phyloP scores from a whole-genome alignment of 2,329 filamentous ascomycete species.

The Hymenoscyphus scutula region DNA sequence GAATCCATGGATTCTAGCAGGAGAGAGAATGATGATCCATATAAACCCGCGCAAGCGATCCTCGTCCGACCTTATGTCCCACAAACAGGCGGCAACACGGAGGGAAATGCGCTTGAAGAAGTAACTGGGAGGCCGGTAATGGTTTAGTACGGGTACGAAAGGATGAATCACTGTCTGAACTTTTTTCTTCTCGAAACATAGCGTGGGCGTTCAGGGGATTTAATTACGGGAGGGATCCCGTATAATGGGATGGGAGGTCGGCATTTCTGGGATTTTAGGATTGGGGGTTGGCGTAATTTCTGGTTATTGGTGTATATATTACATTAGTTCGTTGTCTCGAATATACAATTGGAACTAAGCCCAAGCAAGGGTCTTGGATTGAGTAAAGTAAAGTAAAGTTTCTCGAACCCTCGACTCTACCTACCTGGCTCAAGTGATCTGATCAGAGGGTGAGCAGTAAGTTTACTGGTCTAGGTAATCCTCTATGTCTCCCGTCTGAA shows the following conservation, averaged over 20 bases:
- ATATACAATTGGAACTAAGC: neutral
- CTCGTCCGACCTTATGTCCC: slow-evolving; percentile 29
- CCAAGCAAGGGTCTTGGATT: too few species aligned
- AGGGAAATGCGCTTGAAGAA: slow-evolving; percentile 14
- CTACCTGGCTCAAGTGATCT: too few species aligned
- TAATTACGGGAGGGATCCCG: neutral
- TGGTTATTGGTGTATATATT: neutral
- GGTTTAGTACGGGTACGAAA: slow-evolving; percentile 9
- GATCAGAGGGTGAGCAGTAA: too few species aligned
- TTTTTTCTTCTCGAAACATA: slow-evolving; percentile 5
- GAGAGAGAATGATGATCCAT: slow-evolving; percentile 17
- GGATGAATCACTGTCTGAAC: neutral
- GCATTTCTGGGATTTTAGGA: neutral
- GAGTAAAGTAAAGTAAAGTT: too few species aligned
- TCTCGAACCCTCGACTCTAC: too few species aligned
- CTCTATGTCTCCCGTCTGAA: too few species aligned
- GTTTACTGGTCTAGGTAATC: too few species aligned
- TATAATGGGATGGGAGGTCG: neutral
- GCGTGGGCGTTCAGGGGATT: slow-evolving; percentile 4
- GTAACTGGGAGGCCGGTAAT: slow-evolving; percentile 13
- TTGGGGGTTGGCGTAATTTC: neutral
- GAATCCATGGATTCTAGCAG: neutral
- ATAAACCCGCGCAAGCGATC: slow-evolving; percentile 32
- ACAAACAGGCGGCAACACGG: slow-evolving; percentile 21
- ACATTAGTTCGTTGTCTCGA: neutral